A percentile compares a stretch with the other conserved stretches of the same genome.
Conservation (phyloP, 148 eudicot genomes). For the Diospyros lotus region DNA sequence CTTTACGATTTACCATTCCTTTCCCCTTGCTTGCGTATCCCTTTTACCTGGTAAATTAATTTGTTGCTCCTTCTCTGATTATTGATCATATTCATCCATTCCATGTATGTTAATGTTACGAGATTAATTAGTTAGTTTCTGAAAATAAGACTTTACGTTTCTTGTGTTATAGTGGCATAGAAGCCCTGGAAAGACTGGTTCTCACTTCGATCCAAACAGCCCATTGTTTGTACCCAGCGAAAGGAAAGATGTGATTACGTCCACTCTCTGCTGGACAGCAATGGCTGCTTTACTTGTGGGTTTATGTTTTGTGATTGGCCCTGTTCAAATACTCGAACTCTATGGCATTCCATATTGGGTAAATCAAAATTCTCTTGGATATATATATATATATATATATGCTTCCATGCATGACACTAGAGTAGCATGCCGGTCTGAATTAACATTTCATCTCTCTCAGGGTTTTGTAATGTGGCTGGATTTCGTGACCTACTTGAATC, state of each 20-base stretch:
- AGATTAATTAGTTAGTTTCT: no score
- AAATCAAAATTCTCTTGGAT: background rate
- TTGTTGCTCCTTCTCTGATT: no score
- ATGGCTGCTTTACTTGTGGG: slow-evolving; percentile 28
- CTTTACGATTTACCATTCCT: slow-evolving; percentile 26
- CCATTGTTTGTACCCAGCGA: slow-evolving; percentile 25
- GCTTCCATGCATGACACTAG: background rate
- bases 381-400: background rate
- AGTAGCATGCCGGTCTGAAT: background rate
- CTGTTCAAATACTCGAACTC: slow-evolving; percentile 30
- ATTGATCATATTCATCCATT: no score
- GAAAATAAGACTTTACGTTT: no score
- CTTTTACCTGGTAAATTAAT: slow-evolving; percentile 31
- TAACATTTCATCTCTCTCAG: slow-evolving; percentile 7
- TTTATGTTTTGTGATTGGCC: slow-evolving; percentile 22
- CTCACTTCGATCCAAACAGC: slow-evolving; percentile 39
- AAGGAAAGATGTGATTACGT: slow-evolving; percentile 31
- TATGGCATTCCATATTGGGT: slow-evolving; percentile 41
- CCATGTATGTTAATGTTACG: no score
- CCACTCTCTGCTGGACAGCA: slow-evolving; percentile 35
- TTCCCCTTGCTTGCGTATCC: slow-evolving; percentile 43
- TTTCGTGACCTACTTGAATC: slow-evolving; percentile 45
- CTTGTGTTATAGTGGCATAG: slow-evolving; percentile 18
- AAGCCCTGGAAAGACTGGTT: slow-evolving; percentile 40
- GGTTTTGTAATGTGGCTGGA: slow-evolving; percentile 37